phyloP scores from a whole-genome alignment of 768 basidiomycete genomes.

The Russula emetica region DNA sequence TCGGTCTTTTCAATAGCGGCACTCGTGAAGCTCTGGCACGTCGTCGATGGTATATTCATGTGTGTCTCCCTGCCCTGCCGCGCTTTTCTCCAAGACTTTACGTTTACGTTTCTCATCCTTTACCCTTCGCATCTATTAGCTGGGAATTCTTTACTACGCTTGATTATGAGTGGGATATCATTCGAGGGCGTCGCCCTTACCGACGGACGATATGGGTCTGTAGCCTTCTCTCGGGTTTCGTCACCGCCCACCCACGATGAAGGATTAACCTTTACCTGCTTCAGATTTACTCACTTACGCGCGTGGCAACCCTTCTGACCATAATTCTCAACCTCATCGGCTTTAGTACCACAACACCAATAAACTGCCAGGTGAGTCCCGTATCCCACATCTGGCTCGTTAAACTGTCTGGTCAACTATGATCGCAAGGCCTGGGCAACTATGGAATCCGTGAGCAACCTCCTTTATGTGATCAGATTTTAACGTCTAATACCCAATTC shows the following conservation, averaged over 20 bases:
- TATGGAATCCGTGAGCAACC: background rate
- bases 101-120: background rate
- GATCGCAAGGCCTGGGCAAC: background rate
- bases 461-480: background rate
- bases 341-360: background rate
- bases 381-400: background rate
- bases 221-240: background rate
- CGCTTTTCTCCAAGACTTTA: background rate
- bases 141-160: slow-evolving; percentile 6
- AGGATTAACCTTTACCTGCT: background rate
- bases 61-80: background rate
- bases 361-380: slow-evolving; percentile 13
- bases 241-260: background rate
- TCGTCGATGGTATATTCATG: background rate
- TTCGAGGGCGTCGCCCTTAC: background rate
- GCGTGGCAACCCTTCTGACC: background rate
- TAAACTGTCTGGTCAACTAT: background rate
- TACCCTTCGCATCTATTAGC: background rate
- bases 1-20: background rate
- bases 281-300: slow-evolving; percentile 16
- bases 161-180: background rate
- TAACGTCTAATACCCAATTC: too few relatives aligned
- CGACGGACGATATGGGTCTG: slow-evolving; percentile 9
- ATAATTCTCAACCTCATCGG: slow-evolving; percentile 4
- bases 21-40: background rate